A percentile compares a stretch with the other conserved stretches of the same genome.
phyloP scores from a whole-genome alignment of 257 asterid species.

The Fraxinus pennsylvanica region DNA sequence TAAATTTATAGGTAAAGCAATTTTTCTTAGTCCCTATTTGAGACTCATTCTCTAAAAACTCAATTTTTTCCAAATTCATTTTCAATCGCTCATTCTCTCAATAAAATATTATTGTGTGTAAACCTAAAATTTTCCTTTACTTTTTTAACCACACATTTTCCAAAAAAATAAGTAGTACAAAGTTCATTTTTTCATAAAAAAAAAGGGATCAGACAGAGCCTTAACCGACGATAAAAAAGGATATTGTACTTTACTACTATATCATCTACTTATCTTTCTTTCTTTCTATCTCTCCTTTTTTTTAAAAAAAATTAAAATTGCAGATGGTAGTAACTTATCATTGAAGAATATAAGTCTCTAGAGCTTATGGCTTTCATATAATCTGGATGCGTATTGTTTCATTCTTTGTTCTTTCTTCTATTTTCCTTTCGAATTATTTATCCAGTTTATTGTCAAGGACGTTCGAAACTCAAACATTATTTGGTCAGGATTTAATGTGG shows the following conservation, averaged over 20 bases:
- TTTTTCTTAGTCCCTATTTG: background rate
- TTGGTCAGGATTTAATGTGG: slow-evolving; percentile 42
- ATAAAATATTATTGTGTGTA: too few relatives aligned
- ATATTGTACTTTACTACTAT: background rate
- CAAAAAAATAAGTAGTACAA: too few relatives aligned
- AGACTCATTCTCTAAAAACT: too few relatives aligned
- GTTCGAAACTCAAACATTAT: background rate
- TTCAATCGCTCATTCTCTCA: too few relatives aligned
- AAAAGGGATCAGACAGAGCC: too few relatives aligned
- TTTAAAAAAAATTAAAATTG: background rate
- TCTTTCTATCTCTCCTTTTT: background rate
- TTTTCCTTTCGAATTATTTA: background rate
- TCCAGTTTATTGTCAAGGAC: background rate
- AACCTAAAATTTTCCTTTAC: too few relatives aligned
- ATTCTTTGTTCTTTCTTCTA: background rate
- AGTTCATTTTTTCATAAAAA: too few relatives aligned
- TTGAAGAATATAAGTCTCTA: background rate
- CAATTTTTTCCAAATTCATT: too few relatives aligned
- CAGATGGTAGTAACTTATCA: background rate
- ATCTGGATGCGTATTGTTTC: background rate
- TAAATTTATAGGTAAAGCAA: background rate
- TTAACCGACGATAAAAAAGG: background rate
- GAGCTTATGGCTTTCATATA: background rate
- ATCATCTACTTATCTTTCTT: background rate
- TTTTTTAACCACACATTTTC: too few relatives aligned